Base-by-base conservation (phyloP, 257 asterid species). In the Knoxia roxburghii region DNA sequence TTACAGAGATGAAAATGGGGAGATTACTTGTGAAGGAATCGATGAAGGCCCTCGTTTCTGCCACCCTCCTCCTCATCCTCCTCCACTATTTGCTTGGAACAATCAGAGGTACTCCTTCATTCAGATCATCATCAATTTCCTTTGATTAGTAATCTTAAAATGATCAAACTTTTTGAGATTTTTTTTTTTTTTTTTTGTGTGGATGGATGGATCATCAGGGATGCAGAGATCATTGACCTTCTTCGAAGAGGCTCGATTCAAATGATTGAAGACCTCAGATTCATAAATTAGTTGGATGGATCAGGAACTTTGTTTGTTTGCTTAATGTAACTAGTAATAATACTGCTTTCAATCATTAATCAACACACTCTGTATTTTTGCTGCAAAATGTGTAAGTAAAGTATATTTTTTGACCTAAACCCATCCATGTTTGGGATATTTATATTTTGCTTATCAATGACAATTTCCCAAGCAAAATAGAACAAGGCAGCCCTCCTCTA, bases 41-140 rank as follows among this genome's bases (percentile, higher is more conserved):
- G 95, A 87, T 37, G 90, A 87, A 55, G 89, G 89, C 30, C 92
- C 92, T 70, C 86, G 88, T 40, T 76, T 83, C 69, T 72, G 76
- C 51, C 86, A 72, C 0, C 78, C 72, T 15, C n/a, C n/a, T 56
- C 70, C 23, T 65, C 90, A 62, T 73, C 63, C 26, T 17, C 60
- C n/a, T n/a, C n/a, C n/a, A n/a, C n/a, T n/a, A 67, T 65, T 72
- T 43, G 54, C 76, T 48, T 45, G 73, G 11, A 65, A 30, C 52
- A 71, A 69, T 67, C 59, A 80, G 62, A 84, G 95, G 91, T 84
- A 83, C 52, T 23, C 12, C n/a, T n/a, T n/a, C n/a, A 9, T 12
- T 1, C 8, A 1, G 2, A 46, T 13, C 12, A 4, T 43, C 51
- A 46, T 46, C 51, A 20, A 46, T 53, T 6, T n/a, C 2, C 10